Evolutionary conservation across 352 stramenopile species (phyloP).

Genomic region (Phytophthora ohioensis): DNA sequence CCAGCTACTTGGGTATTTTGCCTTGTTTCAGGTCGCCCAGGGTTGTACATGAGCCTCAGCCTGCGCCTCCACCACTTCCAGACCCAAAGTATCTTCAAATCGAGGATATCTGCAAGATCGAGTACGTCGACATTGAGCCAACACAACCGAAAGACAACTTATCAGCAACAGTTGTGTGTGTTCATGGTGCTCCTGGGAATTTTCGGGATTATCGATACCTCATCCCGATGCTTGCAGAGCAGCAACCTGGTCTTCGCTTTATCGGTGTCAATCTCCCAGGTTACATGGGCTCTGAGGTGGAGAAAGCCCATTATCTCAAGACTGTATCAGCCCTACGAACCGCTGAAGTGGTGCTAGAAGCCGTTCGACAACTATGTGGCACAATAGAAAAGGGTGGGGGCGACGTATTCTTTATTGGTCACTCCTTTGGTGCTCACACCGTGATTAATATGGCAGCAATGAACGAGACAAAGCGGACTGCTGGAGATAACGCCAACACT

Average conservation of each 20-base stretch:
- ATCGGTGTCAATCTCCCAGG: constrained; percentile 53
- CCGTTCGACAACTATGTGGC: constrained; percentile 41
- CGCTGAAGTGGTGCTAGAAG: constrained; percentile 43
- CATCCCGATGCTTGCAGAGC: constrained; percentile 48
- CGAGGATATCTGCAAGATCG: constrained; percentile 44
- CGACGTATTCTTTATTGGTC: constrained; percentile 43
- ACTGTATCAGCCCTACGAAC: constrained; percentile 44
- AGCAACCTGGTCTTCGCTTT: constrained; percentile 35
- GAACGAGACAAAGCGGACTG: constrained; percentile 30
- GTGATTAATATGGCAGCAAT: constrained; percentile 42
- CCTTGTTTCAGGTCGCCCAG: constrained; percentile 27
- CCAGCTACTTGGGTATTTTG: constrained; percentile 13
- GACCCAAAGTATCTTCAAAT: constrained; percentile 43
- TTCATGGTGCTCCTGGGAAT: constrained; percentile 65
- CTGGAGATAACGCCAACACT: constrained; percentile 15
- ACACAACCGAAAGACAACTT: neutral
- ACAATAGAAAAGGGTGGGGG: constrained; percentile 9
- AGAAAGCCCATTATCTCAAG: constrained; percentile 42
- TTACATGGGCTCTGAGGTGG: constrained; percentile 43
- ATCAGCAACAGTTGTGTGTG: constrained; percentile 49
- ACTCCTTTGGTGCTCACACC: constrained; percentile 47
- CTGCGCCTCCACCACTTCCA: constrained; percentile 40
- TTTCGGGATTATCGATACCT: constrained; percentile 65
- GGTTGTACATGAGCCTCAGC: constrained; percentile 28
- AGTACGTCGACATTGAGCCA: constrained; percentile 47